Percentiles rank a stretch among this genome's conserved stretches.
Conservation (phyloP, 495 filamentous ascomycete genomes). For the Penicillium cinerascens region DNA sequence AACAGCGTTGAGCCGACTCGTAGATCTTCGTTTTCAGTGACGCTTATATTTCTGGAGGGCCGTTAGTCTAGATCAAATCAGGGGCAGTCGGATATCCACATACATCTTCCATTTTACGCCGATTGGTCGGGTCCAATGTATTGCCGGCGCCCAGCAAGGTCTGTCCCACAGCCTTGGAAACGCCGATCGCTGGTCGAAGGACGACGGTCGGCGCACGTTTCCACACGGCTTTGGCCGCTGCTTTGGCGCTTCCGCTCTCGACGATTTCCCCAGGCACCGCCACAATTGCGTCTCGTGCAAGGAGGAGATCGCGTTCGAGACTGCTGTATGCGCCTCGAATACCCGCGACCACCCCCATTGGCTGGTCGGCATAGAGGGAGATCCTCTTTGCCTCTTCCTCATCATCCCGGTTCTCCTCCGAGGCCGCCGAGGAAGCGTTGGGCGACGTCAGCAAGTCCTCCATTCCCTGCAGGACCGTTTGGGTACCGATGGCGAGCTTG, state of each 20-base stretch:
- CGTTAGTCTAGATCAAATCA: slow-evolving; percentile 5
- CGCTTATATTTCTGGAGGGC: slow-evolving; percentile 42
- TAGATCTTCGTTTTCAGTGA: slow-evolving; percentile 21
- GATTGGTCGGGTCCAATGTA: slow-evolving; percentile 78
- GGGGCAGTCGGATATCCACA: slow-evolving; percentile 30
- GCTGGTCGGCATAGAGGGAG: slow-evolving; percentile 89
- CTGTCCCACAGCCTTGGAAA: slow-evolving; percentile 83
- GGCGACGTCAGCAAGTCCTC: slow-evolving; percentile 69
- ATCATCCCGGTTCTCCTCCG: slow-evolving; percentile 58
- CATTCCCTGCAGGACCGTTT: slow-evolving; percentile 81
- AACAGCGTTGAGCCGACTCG: not conserved
- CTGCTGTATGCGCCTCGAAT: slow-evolving; percentile 76
- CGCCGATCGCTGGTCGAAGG: slow-evolving; percentile 84
- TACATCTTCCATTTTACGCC: slow-evolving; percentile 83
- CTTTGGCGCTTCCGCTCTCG: slow-evolving; percentile 79
- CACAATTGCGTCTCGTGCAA: slow-evolving; percentile 85
- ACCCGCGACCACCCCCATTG: slow-evolving; percentile 80
- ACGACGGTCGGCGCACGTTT: slow-evolving; percentile 86
- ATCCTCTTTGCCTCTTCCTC: slow-evolving; percentile 71
- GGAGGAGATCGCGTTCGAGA: slow-evolving; percentile 79
- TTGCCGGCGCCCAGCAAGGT: slow-evolving; percentile 93
- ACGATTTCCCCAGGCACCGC: slow-evolving; percentile 90
- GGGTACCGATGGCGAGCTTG: slow-evolving; percentile 91
- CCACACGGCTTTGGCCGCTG: slow-evolving; percentile 75
- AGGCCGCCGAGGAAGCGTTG: slow-evolving; percentile 13